These are phyloP conservation scores for Gracilariopsis chorda DNA, from an alignment of 23 red algal genomes.

Conservation along the genomic window DNA sequence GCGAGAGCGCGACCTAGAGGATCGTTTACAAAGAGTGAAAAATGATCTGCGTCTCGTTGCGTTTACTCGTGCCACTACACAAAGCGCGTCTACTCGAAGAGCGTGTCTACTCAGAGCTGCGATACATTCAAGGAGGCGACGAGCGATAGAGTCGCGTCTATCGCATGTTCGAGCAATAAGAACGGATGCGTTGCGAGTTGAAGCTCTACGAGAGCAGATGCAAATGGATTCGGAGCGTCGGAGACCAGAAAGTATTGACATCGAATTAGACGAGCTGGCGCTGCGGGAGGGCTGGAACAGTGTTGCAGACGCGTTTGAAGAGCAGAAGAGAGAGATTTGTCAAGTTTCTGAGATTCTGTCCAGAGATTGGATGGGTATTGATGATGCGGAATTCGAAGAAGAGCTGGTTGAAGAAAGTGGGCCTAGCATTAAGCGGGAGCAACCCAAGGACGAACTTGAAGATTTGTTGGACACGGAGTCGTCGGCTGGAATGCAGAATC, in stretches of 20 bases:
- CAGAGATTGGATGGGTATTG: neutral
- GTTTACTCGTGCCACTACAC: slow-evolving; percentile 1
- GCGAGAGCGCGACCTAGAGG: neutral
- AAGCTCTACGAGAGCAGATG: neutral
- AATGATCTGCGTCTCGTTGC: neutral
- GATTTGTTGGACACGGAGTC: neutral
- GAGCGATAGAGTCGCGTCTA: slow-evolving; percentile 2
- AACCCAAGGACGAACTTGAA: neutral
- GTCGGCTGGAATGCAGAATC: neutral
- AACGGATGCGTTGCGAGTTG: neutral
- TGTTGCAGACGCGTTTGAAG: neutral
- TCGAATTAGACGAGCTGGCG: neutral
- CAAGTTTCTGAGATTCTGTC: neutral
- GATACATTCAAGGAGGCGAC: neutral
- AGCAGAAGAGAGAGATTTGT: neutral
- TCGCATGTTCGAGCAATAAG: neutral
- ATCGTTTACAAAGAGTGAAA: slow-evolving; percentile 21
- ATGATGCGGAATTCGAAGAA: slow-evolving; percentile 18
- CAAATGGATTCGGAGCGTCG: neutral
- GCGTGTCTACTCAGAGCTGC: neutral
- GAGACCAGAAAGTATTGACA: neutral
- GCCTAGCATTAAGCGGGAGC: neutral
- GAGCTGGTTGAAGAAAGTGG: neutral
- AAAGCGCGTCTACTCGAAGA: slow-evolving; percentile 2
- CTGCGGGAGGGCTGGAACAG: slow-evolving; percentile 8